Base-by-base conservation (phyloP, 148 eudicot genomes). In the Nepenthes mirabilis region DNA sequence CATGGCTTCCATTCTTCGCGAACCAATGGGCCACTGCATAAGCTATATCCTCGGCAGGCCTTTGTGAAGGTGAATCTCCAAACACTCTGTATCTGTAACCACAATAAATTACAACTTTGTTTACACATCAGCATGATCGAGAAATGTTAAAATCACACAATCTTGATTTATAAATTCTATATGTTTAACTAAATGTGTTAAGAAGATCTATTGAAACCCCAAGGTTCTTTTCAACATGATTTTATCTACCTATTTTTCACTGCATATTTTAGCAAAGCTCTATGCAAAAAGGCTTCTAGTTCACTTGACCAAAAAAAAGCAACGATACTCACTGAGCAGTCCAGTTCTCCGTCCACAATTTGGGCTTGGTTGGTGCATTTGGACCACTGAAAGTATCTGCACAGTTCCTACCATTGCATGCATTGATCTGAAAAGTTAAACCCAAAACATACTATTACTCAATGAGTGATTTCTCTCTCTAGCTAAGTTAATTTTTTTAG, bases 291-390 rank as follows among this genome's bases (percentile, higher is more conserved):
- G 2, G 14, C 13, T 12, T 43, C 2, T 0, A 47, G 47, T 9
- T 37, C 32, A 52, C 37, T 59, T 23, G 33, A 1, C 37, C 23
- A 23, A 23, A 23, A 60, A 6, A 6, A 23, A 51, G 36, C 7
- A 1, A 5, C 32, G n/a, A 14, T 49, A 68, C 95, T 78, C 72
- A 91, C 95, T 84, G 93, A 64, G 91, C 89, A 52, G 95, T 87
- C 97, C 97, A 91, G 66, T 91, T 87, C 74, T 91, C 95, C 32
- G 97, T 85, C 97, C 97, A 91, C 9, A 91, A 53, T 56, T 75
- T 35, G 51, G 97, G 97, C 73, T 91, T 87, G 45, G 68, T 61
- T 33, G 91, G 87, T 11, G 81, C 73, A 60, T 90, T 87, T 37
- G 97, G 87, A 61, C 95, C 97, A 0, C 60, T 40, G 59, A 87